These are phyloP conservation scores for Daldinia decipiens DNA, from an alignment of 495 filamentous ascomycete species.

Conservation along the genomic window DNA sequence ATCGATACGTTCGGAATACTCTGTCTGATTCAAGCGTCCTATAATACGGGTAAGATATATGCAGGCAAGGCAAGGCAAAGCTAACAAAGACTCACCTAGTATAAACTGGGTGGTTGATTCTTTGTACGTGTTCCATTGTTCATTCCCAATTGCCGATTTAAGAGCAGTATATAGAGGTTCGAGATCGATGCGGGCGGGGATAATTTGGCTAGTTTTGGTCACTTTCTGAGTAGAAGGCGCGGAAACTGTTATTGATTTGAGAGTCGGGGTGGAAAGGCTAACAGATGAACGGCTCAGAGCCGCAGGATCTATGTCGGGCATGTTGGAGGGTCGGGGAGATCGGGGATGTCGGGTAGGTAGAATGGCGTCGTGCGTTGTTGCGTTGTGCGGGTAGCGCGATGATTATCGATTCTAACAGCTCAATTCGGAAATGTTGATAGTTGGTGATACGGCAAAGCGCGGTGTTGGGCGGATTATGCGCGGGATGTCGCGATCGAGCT, in stretches of 20 bases:
- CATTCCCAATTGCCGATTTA: slow-evolving; percentile 77
- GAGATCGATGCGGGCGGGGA: slow-evolving; percentile 82
- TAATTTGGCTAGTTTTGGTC: slow-evolving; percentile 72
- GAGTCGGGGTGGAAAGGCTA: slow-evolving; percentile 69
- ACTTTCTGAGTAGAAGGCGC: slow-evolving; percentile 66
- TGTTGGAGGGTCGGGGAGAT: slow-evolving; percentile 47
- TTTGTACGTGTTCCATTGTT: slow-evolving; percentile 91
- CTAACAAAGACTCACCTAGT: slow-evolving; percentile 69
- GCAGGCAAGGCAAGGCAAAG: slow-evolving; percentile 18
- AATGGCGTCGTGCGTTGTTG: slow-evolving; percentile 9
- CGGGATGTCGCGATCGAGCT: slow-evolving; percentile 55
- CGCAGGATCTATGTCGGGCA: slow-evolving; percentile 88
- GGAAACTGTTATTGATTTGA: slow-evolving; percentile 70
- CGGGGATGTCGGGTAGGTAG: slow-evolving; percentile 8
- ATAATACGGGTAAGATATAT: slow-evolving; percentile 30
- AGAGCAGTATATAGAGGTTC: slow-evolving; percentile 89
- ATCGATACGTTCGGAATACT: slow-evolving; percentile 80
- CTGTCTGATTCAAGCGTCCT: slow-evolving; percentile 87
- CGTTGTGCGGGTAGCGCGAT: slow-evolving; percentile 23
- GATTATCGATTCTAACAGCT: slow-evolving; percentile 10
- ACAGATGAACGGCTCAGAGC: slow-evolving; percentile 75
- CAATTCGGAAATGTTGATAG: slow-evolving; percentile 22
- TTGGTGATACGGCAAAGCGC: slow-evolving; percentile 33
- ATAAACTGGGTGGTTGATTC: slow-evolving; percentile 82
- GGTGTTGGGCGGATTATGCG: slow-evolving; percentile 31